A percentile compares a stretch with the other conserved stretches of the same genome.
Evolutionary conservation across 371 early-diverging fungal genomes (phyloP).

Genomic region (Rhizoclosmatium hyalinum): DNA sequence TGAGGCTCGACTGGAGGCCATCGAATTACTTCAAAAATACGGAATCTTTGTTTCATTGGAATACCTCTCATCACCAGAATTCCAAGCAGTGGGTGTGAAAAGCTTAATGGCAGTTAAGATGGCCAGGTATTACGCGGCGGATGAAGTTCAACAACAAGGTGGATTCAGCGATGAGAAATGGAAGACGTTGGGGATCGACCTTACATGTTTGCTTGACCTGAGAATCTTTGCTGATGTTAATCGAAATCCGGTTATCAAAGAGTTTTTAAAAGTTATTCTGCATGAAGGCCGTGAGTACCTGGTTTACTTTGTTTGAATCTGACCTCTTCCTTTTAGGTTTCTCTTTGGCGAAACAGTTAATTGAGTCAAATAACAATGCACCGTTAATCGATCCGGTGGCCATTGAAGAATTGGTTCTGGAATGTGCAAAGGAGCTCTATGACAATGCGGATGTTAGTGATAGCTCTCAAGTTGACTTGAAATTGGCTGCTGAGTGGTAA

Average conservation of each 20-base stretch:
- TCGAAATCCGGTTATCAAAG: conserved; percentile 67
- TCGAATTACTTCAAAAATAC: conserved; percentile 71
- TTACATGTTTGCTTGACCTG: conserved; percentile 60
- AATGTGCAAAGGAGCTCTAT: conserved; percentile 76
- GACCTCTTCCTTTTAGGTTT: conserved; percentile 58
- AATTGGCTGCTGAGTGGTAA: conserved; percentile 78
- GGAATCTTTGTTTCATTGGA: conserved; percentile 64
- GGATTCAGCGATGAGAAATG: conserved; percentile 74
- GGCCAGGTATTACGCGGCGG: conserved; percentile 71
- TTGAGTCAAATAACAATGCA: conserved; percentile 57
- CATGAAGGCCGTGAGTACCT: neutral
- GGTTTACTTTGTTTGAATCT: conserved; percentile 14
- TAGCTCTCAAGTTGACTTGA: conserved; percentile 71
- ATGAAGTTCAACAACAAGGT: conserved; percentile 58
- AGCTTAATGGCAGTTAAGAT: conserved; percentile 68
- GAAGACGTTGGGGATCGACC: conserved; percentile 71
- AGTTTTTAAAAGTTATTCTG: conserved; percentile 60
- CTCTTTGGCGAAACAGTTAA: conserved; percentile 67
- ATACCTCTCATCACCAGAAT: conserved; percentile 65
- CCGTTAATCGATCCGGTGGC: conserved; percentile 60
- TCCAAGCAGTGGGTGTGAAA: conserved; percentile 48
- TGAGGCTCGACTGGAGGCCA: conserved; percentile 69
- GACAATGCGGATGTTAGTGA: conserved; percentile 79
- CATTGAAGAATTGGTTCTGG: conserved; percentile 71
- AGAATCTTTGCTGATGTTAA: conserved; percentile 66